phyloP scores from a whole-genome alignment of 768 basidiomycete species.

The Boletus pseudo-olivaceus region DNA sequence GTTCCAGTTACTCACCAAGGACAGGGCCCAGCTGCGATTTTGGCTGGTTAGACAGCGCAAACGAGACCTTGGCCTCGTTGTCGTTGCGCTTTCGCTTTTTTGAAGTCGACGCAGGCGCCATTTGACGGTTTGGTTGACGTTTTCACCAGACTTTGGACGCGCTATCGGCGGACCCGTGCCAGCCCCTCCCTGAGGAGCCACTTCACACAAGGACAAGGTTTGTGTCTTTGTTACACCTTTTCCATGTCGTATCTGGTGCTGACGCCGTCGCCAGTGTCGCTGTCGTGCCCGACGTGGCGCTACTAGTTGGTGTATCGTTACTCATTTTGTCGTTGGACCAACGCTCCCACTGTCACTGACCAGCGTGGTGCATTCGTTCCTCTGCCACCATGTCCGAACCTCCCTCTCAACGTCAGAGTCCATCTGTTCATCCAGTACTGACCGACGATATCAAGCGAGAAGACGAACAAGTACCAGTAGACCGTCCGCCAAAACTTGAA shows the following conservation, averaged over 20 bases:
- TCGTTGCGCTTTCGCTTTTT: constrained; percentile 51
- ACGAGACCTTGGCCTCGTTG: constrained; percentile 33
- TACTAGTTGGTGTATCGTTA: constrained; percentile 14
- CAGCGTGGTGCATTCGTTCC: constrained; percentile 11
- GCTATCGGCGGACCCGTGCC: not conserved
- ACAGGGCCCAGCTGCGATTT: constrained; percentile 45
- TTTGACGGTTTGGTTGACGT: constrained; percentile 17
- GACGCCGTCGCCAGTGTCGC: constrained; percentile 9
- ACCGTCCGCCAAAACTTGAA: constrained; percentile 14
- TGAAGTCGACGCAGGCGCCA: constrained; percentile 25
- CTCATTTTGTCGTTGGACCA: constrained; percentile 23
- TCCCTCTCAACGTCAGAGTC: constrained; percentile 28
- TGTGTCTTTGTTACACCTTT: constrained; percentile 9
- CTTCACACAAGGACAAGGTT: constrained; percentile 23
- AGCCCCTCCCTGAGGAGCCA: constrained; percentile 1
- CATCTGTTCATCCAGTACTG: constrained; percentile 13
- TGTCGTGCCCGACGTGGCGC: constrained; percentile 20
- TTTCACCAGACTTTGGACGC: constrained; percentile 4
- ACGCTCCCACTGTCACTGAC: constrained; percentile 15
- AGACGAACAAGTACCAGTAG: constrained; percentile 5
- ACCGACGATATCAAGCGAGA: constrained; percentile 13
- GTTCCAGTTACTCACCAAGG: constrained; percentile 40
- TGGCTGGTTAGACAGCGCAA: constrained; percentile 36
- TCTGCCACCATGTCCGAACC: constrained; percentile 30
- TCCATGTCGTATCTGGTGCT: constrained; percentile 10